Evolutionary conservation across 2,329 filamentous ascomycete species (phyloP).

Genomic region (Neonectria neomacrospora): DNA sequence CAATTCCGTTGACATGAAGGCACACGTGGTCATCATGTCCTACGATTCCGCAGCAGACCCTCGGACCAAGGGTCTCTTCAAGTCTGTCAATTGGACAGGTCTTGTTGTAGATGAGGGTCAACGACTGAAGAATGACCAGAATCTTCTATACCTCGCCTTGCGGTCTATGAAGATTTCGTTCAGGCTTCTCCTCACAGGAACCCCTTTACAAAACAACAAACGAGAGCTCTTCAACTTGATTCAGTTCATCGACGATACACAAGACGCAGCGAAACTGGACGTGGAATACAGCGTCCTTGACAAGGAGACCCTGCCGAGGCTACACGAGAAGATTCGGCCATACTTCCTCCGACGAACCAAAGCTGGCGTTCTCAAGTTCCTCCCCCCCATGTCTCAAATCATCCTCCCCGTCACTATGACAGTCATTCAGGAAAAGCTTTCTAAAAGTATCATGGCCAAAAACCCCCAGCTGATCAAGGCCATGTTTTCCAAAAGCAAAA

Average conservation of each 20-base stretch:
- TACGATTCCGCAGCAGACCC: slow-evolving; percentile 89
- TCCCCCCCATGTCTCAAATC: slow-evolving; percentile 93
- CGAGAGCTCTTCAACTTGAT: slow-evolving; percentile 96
- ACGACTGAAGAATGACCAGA: slow-evolving; percentile 92
- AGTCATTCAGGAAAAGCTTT: slow-evolving; percentile 90
- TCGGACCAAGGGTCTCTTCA: slow-evolving; percentile 73
- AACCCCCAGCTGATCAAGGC: slow-evolving; percentile 89
- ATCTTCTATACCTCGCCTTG: slow-evolving; percentile 80
- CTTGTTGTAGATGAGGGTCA: slow-evolving; percentile 96
- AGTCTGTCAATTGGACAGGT: slow-evolving; percentile 81
- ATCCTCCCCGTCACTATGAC: slow-evolving; percentile 98
- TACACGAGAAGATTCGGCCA: slow-evolving; percentile 85
- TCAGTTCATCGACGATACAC: slow-evolving; percentile 84
- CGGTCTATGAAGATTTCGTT: slow-evolving; percentile 81
- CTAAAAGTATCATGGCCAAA: slow-evolving; percentile 91
- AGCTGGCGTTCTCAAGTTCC: slow-evolving; percentile 86
- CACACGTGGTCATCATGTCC: slow-evolving; percentile 93
- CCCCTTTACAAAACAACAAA: slow-evolving; percentile 94
- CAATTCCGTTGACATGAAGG: slow-evolving; percentile 74
- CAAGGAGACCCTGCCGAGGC: slow-evolving; percentile 80
- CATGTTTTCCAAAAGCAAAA: slow-evolving; percentile 77
- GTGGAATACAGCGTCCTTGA: slow-evolving; percentile 80
- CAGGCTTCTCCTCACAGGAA: slow-evolving; percentile 87
- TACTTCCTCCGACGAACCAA: slow-evolving; percentile 84
- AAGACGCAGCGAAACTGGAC: slow-evolving; percentile 79